Base-by-base conservation (phyloP, 2,329 filamentous ascomycete genomes). In the Ceratocystis harringtonii region DNA sequence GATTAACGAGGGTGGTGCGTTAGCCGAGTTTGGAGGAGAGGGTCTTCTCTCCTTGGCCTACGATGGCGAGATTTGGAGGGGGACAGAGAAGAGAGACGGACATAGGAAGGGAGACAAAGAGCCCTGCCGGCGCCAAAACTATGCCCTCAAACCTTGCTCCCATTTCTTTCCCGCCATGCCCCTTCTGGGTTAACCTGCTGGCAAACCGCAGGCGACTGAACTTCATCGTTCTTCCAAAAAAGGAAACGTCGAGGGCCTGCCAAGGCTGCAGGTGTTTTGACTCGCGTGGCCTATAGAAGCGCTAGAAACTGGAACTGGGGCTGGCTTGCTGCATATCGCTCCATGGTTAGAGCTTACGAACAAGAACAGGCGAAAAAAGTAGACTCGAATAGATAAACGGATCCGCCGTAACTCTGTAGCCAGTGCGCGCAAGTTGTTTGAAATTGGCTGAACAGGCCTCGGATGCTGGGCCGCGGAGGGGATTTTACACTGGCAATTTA, bases 1-100 rank as follows among this genome's bases (percentile, higher is more conserved):
- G 36, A 41, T 57, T 57, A 57, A 17, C 52, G 52, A 57, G 52
- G 52, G 52, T 15, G 52, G 52, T 57, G 52, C 25, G 52, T 57
- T 57, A 57, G 52, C 52, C 52, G 25, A 57, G 30, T 25, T 30
- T 57, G 52, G 22, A 57, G 10, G 25, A 57, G 25, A n/a, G 52
- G 52, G 52, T 57, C 15, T 57, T 4, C 25, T 3, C 52, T 57
- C 19, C 12, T 30, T 57, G 52, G 22, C 6, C 28, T 57, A n/a
- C 28, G 52, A 32, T 57, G 52, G 12, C 25, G 52, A 57, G 25
- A 57, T 57, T 57, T 57, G 25, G 52, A 57, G 52, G 52, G 30
- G 25, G 17, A 2, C 3, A 22, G 48, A 52, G 48, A 25, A 32
- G 28, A 57, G 30, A 32, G 28, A 32, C 30, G 52, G 52, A 57